Evolutionary conservation across 306 rosid species (phyloP), one percentile per base, ranked within the genome.

Genomic region (Medicago lupulina): DNA sequence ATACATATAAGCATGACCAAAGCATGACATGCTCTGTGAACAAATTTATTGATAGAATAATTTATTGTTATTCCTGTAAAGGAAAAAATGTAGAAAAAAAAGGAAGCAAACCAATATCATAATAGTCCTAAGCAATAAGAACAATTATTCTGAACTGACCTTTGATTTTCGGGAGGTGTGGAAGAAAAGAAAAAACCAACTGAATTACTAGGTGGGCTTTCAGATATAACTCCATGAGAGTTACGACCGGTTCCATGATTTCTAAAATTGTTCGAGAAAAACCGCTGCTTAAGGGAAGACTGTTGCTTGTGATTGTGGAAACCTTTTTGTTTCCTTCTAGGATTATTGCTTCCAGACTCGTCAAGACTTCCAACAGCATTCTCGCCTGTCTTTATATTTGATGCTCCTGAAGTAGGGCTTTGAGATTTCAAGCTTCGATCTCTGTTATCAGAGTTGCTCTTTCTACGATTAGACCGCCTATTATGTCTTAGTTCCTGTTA

Each of bases 111-210:
- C 53, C 55, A 70, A 54, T n/a, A 67, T 60, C n/a, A 50, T n/a
- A 72, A 50, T 19, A 72, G 71, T 68, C 71, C 78, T 71, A 46
- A 68, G 80, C 50, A 81, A 25, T 61, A 70, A 60, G 25, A 79
- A 79, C 39, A 86, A 73, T 63, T 74, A 62, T 66, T 76, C 74
- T 58, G 67, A 80, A 89, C 97, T 90, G 83, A 95, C 99, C 97
- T 66, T 46, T 89, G 88, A 85, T 78, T 88, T 75, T 95, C 99
- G 75, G 99, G 99, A 78, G 97, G 96, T 0, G 99, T 92, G 72
- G 99, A 92, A 75, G 89, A 83, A 83, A 90, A 95, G 97, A 92
- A 95, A 87, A 85, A 95, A 57, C 99, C 99, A 86, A 95, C 89
- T 4, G 99, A 92, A 80, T 85, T 89, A 80, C 96, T 90, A 46